Evolutionary conservation across 768 basidiomycete genomes (phyloP), one percentile per base, ranked within the genome.

Genomic region (Xanthoconium stramineum): DNA sequence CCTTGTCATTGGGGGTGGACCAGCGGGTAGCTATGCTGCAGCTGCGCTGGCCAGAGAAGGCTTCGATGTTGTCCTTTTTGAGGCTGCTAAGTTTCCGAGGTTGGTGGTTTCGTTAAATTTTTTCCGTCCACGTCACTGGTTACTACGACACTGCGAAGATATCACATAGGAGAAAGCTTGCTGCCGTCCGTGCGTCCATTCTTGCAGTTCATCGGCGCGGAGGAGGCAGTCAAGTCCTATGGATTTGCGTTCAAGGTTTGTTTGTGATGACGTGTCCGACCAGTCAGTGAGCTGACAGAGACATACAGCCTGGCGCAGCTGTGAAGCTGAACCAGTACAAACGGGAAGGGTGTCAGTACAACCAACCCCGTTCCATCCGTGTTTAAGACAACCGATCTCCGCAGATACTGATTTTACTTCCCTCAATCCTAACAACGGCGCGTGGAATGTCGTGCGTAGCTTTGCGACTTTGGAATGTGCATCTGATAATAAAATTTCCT

Each of bases 161-260:
- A 61, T 36, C 61, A 61, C 52, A 57, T 62, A 5, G 59, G 61
- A 29, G 61, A 62, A 45, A 61, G 52, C 14, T 12, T 61, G 12
- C 42, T 62, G 5, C 35, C 59, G 7, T 60, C 59, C 3, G 52
- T 43, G 1, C 52, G 47, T 2, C 50, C 50, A 19, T 62, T 61
- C 30, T 42, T 57, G 42, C 47, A 17, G n/a, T 61, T 62, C 6
- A 44, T 60, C 1, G 61, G 19, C 0, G 59, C 59, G 8, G 59
- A 62, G 15, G 55, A 57, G 3, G 13, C 12, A 6, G 43, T 62
- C 14, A 46, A 33, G 28, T 53, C 47, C 29, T 45, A 61, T 13
- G 55, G 53, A 32, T 62, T 62, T 24, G 15, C 49, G 2, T 15
- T 50, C 30, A 62, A 62, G 53, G 55, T 62, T 9, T 5, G 58